These are phyloP conservation scores for Astrothelium macrocarpum DNA, from an alignment of 495 filamentous ascomycete genomes.

Conservation along the genomic window DNA sequence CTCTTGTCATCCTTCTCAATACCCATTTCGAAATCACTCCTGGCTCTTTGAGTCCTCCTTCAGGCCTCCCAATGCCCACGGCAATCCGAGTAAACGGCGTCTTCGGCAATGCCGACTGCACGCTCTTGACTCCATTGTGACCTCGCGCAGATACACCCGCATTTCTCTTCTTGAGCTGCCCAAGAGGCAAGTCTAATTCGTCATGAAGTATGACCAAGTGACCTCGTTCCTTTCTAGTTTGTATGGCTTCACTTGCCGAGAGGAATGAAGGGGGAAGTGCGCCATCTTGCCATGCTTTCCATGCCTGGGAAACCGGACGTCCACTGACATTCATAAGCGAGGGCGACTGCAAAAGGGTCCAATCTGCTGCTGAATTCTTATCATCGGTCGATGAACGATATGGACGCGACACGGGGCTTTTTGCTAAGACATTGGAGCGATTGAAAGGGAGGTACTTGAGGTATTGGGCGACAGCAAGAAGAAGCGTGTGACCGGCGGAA, in stretches of 20 bases:
- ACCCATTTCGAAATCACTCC: conserved; percentile 57
- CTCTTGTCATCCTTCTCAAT: conserved; percentile 47
- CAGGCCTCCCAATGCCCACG: conserved; percentile 64
- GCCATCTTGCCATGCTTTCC: conserved; percentile 17
- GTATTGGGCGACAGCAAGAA: conserved; percentile 29
- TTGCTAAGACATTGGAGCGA: conserved; percentile 33
- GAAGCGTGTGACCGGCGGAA: conserved; percentile 65
- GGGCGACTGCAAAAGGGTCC: conserved; percentile 58
- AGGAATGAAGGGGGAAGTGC: neutral
- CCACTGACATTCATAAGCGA: conserved; percentile 62
- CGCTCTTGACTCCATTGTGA: conserved; percentile 72
- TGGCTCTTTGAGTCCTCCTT: conserved; percentile 38
- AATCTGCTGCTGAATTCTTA: conserved; percentile 32
- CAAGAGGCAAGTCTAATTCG: conserved; percentile 63
- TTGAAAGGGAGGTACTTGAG: conserved; percentile 42
- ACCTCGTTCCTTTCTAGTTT: conserved; percentile 21
- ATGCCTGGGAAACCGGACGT: conserved; percentile 24
- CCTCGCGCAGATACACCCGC: conserved; percentile 53
- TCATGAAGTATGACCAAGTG: conserved; percentile 71
- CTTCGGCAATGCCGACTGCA: conserved; percentile 40
- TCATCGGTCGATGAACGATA: conserved; percentile 15
- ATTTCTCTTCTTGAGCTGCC: conserved; percentile 51
- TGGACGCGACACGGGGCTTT: conserved; percentile 30
- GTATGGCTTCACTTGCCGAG: neutral
- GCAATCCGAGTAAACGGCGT: conserved; percentile 47